Conservation (phyloP, 2,329 filamentous ascomycete species). For the Talaromyces sp. region DNA sequence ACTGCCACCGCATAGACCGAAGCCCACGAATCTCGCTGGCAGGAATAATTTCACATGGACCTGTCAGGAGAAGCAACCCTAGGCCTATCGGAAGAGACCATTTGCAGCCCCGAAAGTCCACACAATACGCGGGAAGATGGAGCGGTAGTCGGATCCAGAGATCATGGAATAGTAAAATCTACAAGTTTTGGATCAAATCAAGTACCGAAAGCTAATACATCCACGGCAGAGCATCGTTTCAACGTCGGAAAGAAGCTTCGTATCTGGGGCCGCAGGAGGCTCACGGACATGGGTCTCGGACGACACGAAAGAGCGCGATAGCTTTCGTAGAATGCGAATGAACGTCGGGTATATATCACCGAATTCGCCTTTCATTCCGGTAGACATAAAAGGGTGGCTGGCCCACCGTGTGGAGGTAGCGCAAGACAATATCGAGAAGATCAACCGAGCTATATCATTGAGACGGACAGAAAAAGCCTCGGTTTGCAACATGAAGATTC, state of each 20-base stretch:
- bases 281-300: slow-evolving; percentile 31
- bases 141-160: neutral
- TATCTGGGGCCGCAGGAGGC: slow-evolving; percentile 1
- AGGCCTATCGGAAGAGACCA: neutral
- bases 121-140: neutral
- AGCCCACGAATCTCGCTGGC: neutral
- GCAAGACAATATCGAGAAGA: neutral
- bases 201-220: neutral
- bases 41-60: slow-evolving; percentile 5
- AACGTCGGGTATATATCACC: slow-evolving; percentile 24
- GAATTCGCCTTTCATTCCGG: slow-evolving; percentile 25
- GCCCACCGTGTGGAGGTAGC: slow-evolving; percentile 8
- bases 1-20: neutral
- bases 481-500: slow-evolving; percentile 6
- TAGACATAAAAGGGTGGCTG: slow-evolving; percentile 11
- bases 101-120: neutral
- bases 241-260: neutral
- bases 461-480: slow-evolving; percentile 13
- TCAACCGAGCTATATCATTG: slow-evolving; percentile 13
- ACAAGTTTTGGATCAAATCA: neutral
- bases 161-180: neutral
- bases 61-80: neutral
- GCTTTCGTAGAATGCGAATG: slow-evolving; percentile 24
- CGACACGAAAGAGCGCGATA: slow-evolving; percentile 26
- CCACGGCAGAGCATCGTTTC: neutral